Conservation (phyloP, 306 rosid genomes). For the Albizia julibrissin region DNA sequence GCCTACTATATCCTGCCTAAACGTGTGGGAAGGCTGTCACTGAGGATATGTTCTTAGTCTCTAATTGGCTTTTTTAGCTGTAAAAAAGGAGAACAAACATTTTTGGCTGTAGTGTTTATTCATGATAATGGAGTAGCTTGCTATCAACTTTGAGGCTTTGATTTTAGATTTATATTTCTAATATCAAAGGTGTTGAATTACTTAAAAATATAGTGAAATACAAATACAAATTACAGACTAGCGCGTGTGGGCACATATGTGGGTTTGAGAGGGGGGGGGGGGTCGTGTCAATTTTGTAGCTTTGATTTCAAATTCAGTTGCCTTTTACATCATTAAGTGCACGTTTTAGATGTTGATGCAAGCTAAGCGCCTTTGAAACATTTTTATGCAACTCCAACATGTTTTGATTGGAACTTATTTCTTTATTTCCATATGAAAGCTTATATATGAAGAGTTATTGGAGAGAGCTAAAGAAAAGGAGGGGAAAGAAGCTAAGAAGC, state of each 20-base stretch:
- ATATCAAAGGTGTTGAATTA: conserved; percentile 14
- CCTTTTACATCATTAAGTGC: conserved; percentile 7
- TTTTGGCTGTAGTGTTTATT: conserved; percentile 10
- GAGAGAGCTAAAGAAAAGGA: conserved; percentile 94
- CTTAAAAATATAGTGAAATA: background rate
- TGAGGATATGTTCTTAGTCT: conserved; percentile 4
- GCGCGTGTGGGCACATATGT: background rate
- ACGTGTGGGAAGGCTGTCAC: conserved; percentile 10
- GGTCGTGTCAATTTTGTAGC: background rate
- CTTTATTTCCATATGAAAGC: conserved; percentile 49
- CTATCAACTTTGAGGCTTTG: background rate
- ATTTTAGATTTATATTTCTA: conserved; percentile 26
- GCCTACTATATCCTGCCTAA: conserved; percentile 14
- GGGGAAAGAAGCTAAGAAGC: conserved; percentile 98
- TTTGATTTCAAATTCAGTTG: conserved; percentile 8
- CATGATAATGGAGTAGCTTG: background rate
- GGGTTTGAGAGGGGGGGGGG: background rate
- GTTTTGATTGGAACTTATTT: conserved; percentile 28
- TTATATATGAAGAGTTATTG: conserved; percentile 76
- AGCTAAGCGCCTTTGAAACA: background rate
- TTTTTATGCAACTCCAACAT: conserved; percentile 20
- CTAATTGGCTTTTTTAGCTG: conserved; percentile 2
- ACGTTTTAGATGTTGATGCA: conserved; percentile 14
- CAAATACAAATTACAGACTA: conserved; percentile 13
- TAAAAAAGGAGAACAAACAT: conserved; percentile 9